Evolutionary conservation across 768 basidiomycete species (phyloP).

Genomic region (Suillus americanus): DNA sequence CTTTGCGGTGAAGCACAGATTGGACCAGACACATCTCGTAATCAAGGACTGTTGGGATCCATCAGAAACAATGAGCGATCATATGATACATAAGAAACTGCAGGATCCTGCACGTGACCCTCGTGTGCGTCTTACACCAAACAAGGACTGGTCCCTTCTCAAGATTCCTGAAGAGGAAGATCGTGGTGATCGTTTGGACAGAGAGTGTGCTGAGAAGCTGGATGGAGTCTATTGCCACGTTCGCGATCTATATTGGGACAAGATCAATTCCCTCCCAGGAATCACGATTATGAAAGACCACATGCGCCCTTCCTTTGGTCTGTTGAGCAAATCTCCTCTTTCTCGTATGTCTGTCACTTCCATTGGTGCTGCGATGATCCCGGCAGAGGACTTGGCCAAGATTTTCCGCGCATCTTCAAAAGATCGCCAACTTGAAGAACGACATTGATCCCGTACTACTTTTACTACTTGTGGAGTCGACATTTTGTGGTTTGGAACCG

Average conservation of each 20-base stretch:
- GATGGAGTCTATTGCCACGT: not conserved
- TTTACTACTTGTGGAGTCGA: not conserved
- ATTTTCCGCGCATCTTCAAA: not conserved
- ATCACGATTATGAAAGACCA: not conserved
- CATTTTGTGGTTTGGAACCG: not conserved
- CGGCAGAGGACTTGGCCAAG: not conserved
- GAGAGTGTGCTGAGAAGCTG: not conserved
- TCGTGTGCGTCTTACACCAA: too few relatives aligned
- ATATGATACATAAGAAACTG: not conserved
- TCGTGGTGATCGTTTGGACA: not conserved
- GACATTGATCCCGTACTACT: not conserved
- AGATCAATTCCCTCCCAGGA: not conserved
- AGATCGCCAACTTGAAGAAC: not conserved
- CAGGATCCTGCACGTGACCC: not conserved
- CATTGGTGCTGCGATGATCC: not conserved
- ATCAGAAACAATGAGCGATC: not conserved
- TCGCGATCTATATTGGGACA: not conserved
- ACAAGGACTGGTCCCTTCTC: too few relatives aligned
- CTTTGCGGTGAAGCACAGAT: not conserved
- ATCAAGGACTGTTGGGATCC: not conserved
- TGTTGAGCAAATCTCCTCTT: too few relatives aligned
- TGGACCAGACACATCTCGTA: not conserved
- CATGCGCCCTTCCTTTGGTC: not conserved
- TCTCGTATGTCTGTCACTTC: too few relatives aligned
- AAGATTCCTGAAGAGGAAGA: not conserved